Base-by-base conservation (phyloP, 2,329 filamentous ascomycete genomes). In the Penicillium paneum region DNA sequence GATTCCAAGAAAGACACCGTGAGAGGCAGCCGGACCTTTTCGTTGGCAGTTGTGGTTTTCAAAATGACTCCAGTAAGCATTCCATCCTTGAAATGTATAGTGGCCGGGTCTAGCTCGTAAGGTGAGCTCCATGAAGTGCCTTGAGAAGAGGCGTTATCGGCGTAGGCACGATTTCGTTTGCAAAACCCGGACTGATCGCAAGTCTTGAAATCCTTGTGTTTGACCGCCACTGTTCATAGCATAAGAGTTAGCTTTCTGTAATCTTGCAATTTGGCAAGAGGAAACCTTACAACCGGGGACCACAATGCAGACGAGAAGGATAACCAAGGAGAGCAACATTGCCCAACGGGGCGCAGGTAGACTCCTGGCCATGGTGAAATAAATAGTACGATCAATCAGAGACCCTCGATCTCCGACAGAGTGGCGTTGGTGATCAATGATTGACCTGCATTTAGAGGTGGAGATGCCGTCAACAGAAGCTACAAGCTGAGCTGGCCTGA, bases 181-280 rank as follows among this genome's bases (percentile, higher is more conserved):
- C 94, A 99, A 79, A 99, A 99, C 67, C 94, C 94, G 5, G 93
- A 94, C 72, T 99, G 93, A 63, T 89, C 79, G 78, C 94, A 99
- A 66, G 89, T 96, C 72, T 97, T 99, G 82, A 97, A 99, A 73
- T 96, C 92, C 67, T 96, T 86, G 71, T 96, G 89, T 78, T 99
- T 99, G 49, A 99, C 94, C 66, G 84, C 81, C 61, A 83, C 91
- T 96, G 63, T 29, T 55, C 53, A 21, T 10, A 50, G 51, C 35
- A 60, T 36, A 28, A 17, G 36, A 17, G 17, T 63, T 48, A 60
- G 52, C 46, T 5, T 28, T 41, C 17, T 31, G 35, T 10, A 8
- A 32, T 26, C 40, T 29, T 31, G n/a, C n/a, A 5, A 19, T 26
- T 8, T 41, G 34, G 29, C 26, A 46, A 56, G 26, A 49, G 21